Percentiles rank a stretch among this genome's conserved stretches.
These are phyloP conservation scores for Myxozyma neglecta DNA, from an alignment of 805 yeast species.

Conservation along the genomic window DNA sequence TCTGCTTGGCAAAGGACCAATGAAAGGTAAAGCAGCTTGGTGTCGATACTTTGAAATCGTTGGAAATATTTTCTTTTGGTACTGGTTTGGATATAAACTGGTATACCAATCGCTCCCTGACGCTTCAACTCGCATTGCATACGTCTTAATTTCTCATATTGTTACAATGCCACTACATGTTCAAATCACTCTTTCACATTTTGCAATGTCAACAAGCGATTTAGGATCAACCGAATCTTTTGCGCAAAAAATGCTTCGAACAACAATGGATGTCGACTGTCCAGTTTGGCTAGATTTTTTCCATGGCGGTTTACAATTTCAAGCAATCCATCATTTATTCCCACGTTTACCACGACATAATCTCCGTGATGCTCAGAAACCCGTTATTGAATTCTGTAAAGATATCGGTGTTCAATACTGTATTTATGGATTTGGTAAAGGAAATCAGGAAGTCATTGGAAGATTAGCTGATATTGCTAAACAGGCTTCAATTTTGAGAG, in stretches of 20 bases:
- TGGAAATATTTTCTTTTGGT: conserved; percentile 69
- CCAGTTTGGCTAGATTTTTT: conserved; percentile 88
- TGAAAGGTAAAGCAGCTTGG: conserved; percentile 82
- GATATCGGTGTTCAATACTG: conserved; percentile 76
- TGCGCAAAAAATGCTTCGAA: conserved; percentile 75
- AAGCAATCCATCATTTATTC: conserved; percentile 84
- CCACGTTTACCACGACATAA: conserved; percentile 90
- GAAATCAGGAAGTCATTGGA: conserved; percentile 68
- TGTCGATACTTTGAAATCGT: conserved; percentile 72
- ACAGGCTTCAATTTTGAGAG: conserved; percentile 74
- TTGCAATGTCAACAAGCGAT: conserved; percentile 91
- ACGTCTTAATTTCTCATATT: conserved; percentile 69
- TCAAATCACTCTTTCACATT: conserved; percentile 84
- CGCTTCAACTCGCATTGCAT: conserved; percentile 55
- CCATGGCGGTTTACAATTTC: conserved; percentile 92
- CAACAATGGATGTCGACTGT: conserved; percentile 94
- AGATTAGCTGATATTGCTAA: conserved; percentile 72
- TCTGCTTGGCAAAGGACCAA: conserved; percentile 74
- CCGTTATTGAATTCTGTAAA: conserved; percentile 71
- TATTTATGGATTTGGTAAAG: conserved; percentile 79
- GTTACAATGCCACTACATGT: conserved; percentile 92
- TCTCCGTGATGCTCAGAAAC: conserved; percentile 69
- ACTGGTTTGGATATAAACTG: conserved; percentile 76
- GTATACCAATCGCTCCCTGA: conserved; percentile 55
- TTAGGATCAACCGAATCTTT: conserved; percentile 78